phyloP scores from a whole-genome alignment of 2,329 filamentous ascomycete species.

The Clarireedia monteithiana region DNA sequence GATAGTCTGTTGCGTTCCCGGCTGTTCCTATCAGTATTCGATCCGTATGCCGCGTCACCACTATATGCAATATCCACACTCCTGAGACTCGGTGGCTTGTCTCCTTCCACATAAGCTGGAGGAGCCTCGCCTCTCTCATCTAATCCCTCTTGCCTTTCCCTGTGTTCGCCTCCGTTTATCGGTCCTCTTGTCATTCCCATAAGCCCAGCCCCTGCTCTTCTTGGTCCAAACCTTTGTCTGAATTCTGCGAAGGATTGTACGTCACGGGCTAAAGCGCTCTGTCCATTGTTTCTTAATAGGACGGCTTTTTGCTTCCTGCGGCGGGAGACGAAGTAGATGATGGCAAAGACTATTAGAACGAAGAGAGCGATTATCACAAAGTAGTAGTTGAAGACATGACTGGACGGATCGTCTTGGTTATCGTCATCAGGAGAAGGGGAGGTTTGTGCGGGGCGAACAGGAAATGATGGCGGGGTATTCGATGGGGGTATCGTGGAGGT shows the following conservation, averaged over 20 bases:
- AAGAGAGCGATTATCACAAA: conserved; percentile 43
- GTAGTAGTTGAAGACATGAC: conserved; percentile 48
- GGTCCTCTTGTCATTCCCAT: conserved; percentile 6
- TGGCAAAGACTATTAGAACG: conserved; percentile 33
- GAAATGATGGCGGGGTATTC: neutral
- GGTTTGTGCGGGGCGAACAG: neutral
- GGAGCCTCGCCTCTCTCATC: conserved; percentile 58
- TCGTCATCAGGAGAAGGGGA: neutral
- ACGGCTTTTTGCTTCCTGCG: conserved; percentile 23
- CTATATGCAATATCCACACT: neutral
- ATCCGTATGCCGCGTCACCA: neutral
- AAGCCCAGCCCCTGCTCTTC: conserved; percentile 4
- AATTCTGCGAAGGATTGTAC: conserved; percentile 17
- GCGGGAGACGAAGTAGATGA: conserved; percentile 38
- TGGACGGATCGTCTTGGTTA: conserved; percentile 15
- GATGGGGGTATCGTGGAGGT: conserved; percentile 9
- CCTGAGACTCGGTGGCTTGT: conserved; percentile 24
- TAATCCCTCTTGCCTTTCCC: conserved; percentile 43
- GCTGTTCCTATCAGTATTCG: too few relatives aligned
- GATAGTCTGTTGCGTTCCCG: too few relatives aligned
- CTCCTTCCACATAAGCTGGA: conserved; percentile 45
- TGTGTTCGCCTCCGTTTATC: neutral
- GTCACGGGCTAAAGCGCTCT: conserved; percentile 28
- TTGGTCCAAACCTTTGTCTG: conserved; percentile 13
- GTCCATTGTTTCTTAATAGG: conserved; percentile 12